Conservation (phyloP, 2,329 filamentous ascomycete species). For the Pyrenophora graminea region DNA sequence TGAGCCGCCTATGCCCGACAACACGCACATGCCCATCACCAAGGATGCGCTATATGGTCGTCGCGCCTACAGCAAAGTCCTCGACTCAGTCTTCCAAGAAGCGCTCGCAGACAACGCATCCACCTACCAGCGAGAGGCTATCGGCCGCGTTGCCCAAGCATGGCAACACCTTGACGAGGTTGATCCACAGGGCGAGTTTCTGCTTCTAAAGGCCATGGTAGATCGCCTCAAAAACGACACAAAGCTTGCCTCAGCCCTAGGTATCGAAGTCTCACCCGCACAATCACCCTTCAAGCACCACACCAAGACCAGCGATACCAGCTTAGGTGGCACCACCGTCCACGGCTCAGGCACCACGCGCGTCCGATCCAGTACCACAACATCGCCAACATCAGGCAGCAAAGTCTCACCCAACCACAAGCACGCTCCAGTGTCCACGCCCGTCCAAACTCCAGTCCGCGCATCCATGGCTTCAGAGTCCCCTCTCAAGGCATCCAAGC, state of each 20-base stretch:
- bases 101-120: slow-evolving; percentile 77
- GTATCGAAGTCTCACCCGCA: slow-evolving; percentile 40
- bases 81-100: slow-evolving; percentile 84
- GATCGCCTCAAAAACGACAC: slow-evolving; percentile 72
- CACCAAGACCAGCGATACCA: slow-evolving; percentile 39
- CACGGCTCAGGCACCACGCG: slow-evolving; percentile 42
- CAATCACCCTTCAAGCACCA: slow-evolving; percentile 37
- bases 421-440: slow-evolving; percentile 24
- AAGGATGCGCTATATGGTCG: slow-evolving; percentile 86
- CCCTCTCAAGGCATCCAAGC: slow-evolving; percentile 62
- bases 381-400: slow-evolving; percentile 19
- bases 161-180: slow-evolving; percentile 82
- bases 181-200: slow-evolving; percentile 88
- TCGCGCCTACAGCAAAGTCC: slow-evolving; percentile 76
- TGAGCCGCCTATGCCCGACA: slow-evolving; percentile 53
- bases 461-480: slow-evolving; percentile 45
- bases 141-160: slow-evolving; percentile 81
- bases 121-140: slow-evolving; percentile 76
- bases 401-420: slow-evolving; percentile 30
- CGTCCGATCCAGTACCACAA: slow-evolving; percentile 38
- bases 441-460: slow-evolving; percentile 6
- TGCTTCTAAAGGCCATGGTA: slow-evolving; percentile 78
- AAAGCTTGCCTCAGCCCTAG: slow-evolving; percentile 60
- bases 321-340: slow-evolving; percentile 40
- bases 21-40: slow-evolving; percentile 58